Evolutionary conservation across 345 rosid genomes (phyloP).

Genomic region (Populus euphratica): DNA sequence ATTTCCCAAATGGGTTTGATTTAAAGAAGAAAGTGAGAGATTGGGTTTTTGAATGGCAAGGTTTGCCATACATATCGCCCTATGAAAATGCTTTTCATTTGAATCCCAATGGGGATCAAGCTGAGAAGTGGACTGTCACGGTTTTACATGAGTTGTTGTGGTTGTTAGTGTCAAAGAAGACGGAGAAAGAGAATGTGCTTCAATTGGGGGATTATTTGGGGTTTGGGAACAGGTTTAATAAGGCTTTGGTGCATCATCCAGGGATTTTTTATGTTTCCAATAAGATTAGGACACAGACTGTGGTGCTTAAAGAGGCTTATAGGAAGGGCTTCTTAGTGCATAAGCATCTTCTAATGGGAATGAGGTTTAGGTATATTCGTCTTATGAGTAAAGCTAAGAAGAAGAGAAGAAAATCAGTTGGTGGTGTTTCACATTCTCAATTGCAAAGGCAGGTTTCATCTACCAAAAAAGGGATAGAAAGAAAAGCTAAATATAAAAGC

Average conservation of each 20-base stretch:
- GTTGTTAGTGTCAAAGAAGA: slow-evolving; percentile 70
- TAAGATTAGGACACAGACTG: slow-evolving; percentile 77
- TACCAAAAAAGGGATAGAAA: not conserved
- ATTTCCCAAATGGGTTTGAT: slow-evolving; percentile 69
- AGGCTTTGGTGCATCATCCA: slow-evolving; percentile 66
- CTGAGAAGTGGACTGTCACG: slow-evolving; percentile 76
- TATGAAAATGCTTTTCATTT: slow-evolving; percentile 65
- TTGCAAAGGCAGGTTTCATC: slow-evolving; percentile 1
- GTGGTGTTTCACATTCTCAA: not conserved
- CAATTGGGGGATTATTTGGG: slow-evolving; percentile 66
- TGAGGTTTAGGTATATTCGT: slow-evolving; percentile 66
- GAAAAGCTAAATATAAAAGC: not conserved
- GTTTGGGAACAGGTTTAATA: slow-evolving; percentile 54
- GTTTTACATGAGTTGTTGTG: slow-evolving; percentile 73
- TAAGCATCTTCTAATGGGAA: slow-evolving; percentile 77
- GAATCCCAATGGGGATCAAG: slow-evolving; percentile 54
- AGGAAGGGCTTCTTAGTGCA: slow-evolving; percentile 58
- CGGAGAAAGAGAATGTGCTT: slow-evolving; percentile 58
- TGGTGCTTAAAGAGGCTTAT: slow-evolving; percentile 73
- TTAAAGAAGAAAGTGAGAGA: slow-evolving; percentile 52
- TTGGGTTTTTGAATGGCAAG: slow-evolving; percentile 81
- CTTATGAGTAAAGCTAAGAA: slow-evolving; percentile 49
- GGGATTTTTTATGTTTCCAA: slow-evolving; percentile 82
- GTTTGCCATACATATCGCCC: slow-evolving; percentile 74
- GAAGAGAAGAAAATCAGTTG: not conserved